Conservation (phyloP, 2,329 filamentous ascomycete species). For the Sclerotinia nivalis region DNA sequence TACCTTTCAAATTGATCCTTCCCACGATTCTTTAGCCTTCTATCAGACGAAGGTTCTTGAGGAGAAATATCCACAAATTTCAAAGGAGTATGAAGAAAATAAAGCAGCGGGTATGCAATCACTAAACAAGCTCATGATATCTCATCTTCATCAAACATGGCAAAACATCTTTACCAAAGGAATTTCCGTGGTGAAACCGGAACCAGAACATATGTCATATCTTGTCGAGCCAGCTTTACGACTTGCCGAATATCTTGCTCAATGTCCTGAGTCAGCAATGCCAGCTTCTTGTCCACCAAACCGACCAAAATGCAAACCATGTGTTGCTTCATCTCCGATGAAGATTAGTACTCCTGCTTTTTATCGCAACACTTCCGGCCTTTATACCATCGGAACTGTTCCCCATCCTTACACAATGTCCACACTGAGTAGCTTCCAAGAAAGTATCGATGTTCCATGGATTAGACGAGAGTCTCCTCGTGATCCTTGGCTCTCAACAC, state of each 20-base stretch:
- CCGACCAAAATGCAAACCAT: constrained; percentile 69
- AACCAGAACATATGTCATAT: constrained; percentile 71
- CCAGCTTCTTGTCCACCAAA: constrained; percentile 85
- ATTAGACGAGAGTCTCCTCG: constrained; percentile 69
- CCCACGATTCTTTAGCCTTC: constrained; percentile 70
- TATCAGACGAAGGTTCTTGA: constrained; percentile 68
- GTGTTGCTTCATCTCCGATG: constrained; percentile 64
- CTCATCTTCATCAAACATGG: constrained; percentile 83
- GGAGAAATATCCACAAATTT: constrained; percentile 66
- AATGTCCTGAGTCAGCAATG: constrained; percentile 73
- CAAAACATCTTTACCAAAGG: constrained; percentile 76
- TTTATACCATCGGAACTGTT: constrained; percentile 83
- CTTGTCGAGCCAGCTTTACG: constrained; percentile 69
- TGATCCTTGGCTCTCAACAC: constrained; percentile 73
- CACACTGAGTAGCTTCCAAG: constrained; percentile 63
- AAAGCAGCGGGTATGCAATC: constrained; percentile 61
- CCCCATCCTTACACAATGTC: constrained; percentile 88
- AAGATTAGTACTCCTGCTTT: constrained; percentile 64
- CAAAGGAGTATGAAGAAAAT: constrained; percentile 58
- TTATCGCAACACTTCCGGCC: constrained; percentile 69
- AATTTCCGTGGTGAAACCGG: constrained; percentile 78
- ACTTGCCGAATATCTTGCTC: constrained; percentile 72
- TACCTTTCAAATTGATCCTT: constrained; percentile 64
- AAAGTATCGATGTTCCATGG: constrained; percentile 62
- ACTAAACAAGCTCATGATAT: constrained; percentile 75